phyloP scores from a whole-genome alignment of 164 flowering plant genomes.

The Magnolia changhungtana region DNA sequence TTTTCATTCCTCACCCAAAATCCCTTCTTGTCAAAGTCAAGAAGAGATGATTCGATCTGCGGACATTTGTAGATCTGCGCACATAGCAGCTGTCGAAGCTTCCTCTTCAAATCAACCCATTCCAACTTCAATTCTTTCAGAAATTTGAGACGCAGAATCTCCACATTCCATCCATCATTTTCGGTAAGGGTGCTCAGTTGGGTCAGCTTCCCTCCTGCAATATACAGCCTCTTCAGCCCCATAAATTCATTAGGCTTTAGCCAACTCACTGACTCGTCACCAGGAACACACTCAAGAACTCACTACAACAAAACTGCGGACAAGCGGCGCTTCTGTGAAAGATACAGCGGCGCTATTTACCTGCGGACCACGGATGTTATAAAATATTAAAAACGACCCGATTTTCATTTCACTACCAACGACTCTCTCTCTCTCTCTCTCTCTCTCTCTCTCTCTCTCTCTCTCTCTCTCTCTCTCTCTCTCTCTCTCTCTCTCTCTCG shows the following conservation, averaged over 20 bases:
- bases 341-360: too few species aligned
- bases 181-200: not conserved
- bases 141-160: slow-evolving; percentile 31
- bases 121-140: slow-evolving; percentile 16
- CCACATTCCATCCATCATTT: slow-evolving; percentile 11
- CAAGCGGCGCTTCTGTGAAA: too few species aligned
- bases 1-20: not conserved
- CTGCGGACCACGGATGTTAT: too few species aligned
- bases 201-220: slow-evolving; percentile 34
- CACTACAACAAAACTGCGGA: too few species aligned
- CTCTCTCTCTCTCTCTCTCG: too few species aligned
- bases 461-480: too few species aligned
- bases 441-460: too few species aligned
- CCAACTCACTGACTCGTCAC: slow-evolving; percentile 17
- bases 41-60: not conserved
- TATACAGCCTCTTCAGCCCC: slow-evolving; percentile 28
- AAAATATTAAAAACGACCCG: too few species aligned
- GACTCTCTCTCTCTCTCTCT: too few species aligned
- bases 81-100: slow-evolving; percentile 20
- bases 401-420: too few species aligned
- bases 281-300: slow-evolving; percentile 30
- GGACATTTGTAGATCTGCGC: slow-evolving; percentile 17
- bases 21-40: not conserved
- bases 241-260: slow-evolving; percentile 4
- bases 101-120: not conserved